A percentile compares a stretch with the other conserved stretches of the same genome.
Evolutionary conservation across 371 early-diverging fungal genomes (phyloP).

Genomic region (Syncephalis fuscata): DNA sequence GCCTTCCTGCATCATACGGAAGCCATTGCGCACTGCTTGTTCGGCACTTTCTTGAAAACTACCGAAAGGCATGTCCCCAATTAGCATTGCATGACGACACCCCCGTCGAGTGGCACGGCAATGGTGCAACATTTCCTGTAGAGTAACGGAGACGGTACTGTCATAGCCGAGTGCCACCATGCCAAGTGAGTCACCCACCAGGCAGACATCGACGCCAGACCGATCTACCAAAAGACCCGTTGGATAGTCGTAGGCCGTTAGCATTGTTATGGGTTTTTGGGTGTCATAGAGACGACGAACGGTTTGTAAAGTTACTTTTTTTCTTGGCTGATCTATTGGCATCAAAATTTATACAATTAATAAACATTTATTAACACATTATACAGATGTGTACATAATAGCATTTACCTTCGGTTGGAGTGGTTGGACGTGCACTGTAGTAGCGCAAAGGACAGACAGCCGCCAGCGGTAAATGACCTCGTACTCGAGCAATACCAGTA

Average conservation of each 20-base stretch:
- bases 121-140: conserved; percentile 93
- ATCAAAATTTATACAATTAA: too few species aligned
- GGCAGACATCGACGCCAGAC: conserved; percentile 64
- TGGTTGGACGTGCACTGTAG: too few species aligned
- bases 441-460: too few species aligned
- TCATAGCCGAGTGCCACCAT: conserved; percentile 90
- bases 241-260: conserved; percentile 86
- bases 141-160: conserved; percentile 67
- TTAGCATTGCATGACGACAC: conserved; percentile 47
- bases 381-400: too few species aligned
- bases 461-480: too few species aligned
- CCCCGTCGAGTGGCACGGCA: conserved; percentile 79
- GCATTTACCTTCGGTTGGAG: too few species aligned
- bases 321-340: conserved; percentile 2
- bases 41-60: conserved; percentile 63
- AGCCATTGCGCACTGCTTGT: conserved; percentile 54
- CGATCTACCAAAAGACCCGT: conserved; percentile 68
- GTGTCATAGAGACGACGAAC: conserved; percentile 50
- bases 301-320: conserved; percentile 74
- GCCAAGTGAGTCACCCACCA: conserved; percentile 91
- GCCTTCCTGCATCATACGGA: conserved; percentile 75
- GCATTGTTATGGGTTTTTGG: conserved; percentile 58
- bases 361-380: too few species aligned
- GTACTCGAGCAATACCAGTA: too few species aligned
- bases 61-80: conserved; percentile 87